phyloP scores from a whole-genome alignment of 164 flowering plant genomes.

The Macadamia integrifolia region DNA sequence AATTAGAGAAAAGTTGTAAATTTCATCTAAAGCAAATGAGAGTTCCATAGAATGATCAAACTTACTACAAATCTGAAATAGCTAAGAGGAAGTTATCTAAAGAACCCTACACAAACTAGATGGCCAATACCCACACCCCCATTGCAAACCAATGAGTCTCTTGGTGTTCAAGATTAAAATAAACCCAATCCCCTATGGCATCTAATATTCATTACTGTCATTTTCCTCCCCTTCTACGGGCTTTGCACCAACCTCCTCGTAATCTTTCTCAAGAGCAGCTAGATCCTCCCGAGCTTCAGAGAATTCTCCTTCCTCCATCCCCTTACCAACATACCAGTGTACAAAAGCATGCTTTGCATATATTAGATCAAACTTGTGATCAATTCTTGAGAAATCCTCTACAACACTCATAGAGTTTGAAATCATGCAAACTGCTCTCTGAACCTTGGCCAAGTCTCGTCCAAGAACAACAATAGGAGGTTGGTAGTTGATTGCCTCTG shows the following conservation, averaged over 20 bases:
- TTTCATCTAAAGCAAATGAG: too few species aligned
- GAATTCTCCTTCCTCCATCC: constrained; percentile 78
- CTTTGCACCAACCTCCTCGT: constrained; percentile 34
- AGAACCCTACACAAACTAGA: too few species aligned
- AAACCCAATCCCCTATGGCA: too few species aligned
- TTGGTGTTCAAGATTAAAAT: too few species aligned
- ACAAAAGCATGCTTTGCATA: constrained; percentile 30
- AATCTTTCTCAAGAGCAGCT: constrained; percentile 35
- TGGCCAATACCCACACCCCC: too few species aligned
- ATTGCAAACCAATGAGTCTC: too few species aligned
- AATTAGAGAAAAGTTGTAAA: too few species aligned
- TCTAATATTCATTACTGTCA: not conserved
- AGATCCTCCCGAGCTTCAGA: constrained; percentile 66
- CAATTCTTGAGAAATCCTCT: constrained; percentile 59
- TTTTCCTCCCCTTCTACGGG: constrained; percentile 10
- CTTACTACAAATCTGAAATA: too few species aligned
- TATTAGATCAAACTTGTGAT: constrained; percentile 51
- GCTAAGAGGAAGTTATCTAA: too few species aligned
- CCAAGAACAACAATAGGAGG: constrained; percentile 66
- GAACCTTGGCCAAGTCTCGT: constrained; percentile 49
- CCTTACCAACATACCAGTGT: constrained; percentile 78
- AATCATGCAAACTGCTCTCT: constrained; percentile 32
- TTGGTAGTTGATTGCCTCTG: constrained; percentile 37
- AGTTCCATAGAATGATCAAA: too few species aligned
- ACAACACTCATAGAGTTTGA: constrained; percentile 60